These are phyloP conservation scores for Chytriomyces hyalinus DNA, from an alignment of 192 early-diverging fungal genomes.

Conservation along the genomic window DNA sequence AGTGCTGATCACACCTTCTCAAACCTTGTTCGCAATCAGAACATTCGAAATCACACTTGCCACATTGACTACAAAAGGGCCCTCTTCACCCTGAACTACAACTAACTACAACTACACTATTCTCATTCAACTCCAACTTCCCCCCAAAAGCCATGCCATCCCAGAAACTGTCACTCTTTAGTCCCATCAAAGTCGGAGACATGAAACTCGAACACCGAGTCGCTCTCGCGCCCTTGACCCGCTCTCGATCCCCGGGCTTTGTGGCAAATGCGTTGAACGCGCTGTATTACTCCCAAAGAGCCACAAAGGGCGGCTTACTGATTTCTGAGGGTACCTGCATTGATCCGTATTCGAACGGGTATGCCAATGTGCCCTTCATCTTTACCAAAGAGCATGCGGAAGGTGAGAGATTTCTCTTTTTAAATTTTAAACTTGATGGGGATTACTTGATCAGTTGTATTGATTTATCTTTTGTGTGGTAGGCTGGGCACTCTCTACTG, in stretches of 20 bases:
- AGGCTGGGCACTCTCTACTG: constrained; percentile 58
- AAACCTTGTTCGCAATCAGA: no score
- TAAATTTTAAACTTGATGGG: constrained; percentile 13
- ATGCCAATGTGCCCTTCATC: constrained; percentile 21
- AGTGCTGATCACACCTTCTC: no score
- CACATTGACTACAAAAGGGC: no score
- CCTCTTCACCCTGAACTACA: no score
- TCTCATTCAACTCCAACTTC: no score
- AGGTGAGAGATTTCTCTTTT: no score
- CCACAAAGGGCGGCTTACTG: constrained; percentile 52
- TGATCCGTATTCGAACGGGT: constrained; percentile 28
- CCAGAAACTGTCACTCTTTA: constrained; percentile 21
- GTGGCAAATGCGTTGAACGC: constrained; percentile 49
- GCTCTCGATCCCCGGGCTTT: constrained; percentile 34
- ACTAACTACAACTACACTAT: no score
- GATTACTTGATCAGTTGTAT: constrained; percentile 41
- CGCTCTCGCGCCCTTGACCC: constrained; percentile 53
- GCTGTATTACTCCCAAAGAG: constrained; percentile 54
- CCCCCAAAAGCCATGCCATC: no score
- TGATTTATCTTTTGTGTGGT: constrained; percentile 39
- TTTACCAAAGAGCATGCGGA: constrained; percentile 9
- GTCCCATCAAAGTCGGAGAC: constrained; percentile 47
- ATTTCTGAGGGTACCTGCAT: constrained; percentile 49
- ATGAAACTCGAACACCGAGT: constrained; percentile 46
- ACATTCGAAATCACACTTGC: no score